Percentiles rank a stretch among this genome's conserved stretches.
phyloP scores from a whole-genome alignment of 371 early-diverging fungal genomes.

The Mortierella sp. region DNA sequence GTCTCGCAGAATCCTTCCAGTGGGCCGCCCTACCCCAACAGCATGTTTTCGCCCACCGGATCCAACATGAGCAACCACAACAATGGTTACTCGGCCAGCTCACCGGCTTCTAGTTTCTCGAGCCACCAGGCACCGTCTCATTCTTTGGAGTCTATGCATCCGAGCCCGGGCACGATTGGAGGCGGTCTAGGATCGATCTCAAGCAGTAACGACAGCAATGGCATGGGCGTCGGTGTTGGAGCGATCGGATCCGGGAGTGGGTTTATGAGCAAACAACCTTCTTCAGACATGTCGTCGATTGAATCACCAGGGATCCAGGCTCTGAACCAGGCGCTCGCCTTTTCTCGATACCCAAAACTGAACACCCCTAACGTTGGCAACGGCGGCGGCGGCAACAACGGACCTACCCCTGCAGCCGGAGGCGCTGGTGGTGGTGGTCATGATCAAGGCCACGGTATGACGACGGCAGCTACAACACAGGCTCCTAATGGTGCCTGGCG shows the following conservation, averaged over 20 bases:
- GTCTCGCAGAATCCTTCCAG: background rate
- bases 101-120: background rate
- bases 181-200: background rate
- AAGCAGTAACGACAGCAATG: conserved; percentile 7
- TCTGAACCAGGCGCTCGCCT: conserved; percentile 25
- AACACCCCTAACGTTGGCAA: background rate
- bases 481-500: background rate
- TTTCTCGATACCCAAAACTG: conserved; percentile 29
- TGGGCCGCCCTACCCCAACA: background rate
- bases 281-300: background rate
- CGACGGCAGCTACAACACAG: background rate
- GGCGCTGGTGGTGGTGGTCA: background rate
- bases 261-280: background rate
- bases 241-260: background rate
- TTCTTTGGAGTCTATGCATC: conserved; percentile 10
- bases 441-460: background rate
- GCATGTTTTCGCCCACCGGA: background rate
- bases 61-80: background rate
- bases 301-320: conserved; percentile 16
- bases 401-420: background rate
- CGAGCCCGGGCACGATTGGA: background rate
- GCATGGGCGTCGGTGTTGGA: background rate
- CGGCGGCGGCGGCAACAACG: background rate
- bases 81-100: background rate
- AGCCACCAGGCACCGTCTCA: background rate